Conservation (phyloP, 257 asterid genomes). For the Paraleonurus japonicus region DNA sequence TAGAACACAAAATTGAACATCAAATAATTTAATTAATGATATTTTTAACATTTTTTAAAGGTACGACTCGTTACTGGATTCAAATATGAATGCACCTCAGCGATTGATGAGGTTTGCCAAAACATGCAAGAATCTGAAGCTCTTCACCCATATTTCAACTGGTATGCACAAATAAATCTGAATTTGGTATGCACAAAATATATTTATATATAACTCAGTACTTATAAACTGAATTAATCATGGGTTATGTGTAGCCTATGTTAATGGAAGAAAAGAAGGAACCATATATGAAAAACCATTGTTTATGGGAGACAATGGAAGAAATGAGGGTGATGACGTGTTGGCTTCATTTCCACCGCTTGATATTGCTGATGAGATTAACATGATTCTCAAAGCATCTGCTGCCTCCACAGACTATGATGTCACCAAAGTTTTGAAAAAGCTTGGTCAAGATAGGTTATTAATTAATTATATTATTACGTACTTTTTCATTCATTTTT, state of each 20-base stretch:
- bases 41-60: conserved; percentile 15
- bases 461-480: too few species aligned
- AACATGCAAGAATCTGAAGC: conserved; percentile 49
- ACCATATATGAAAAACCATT: conserved; percentile 34
- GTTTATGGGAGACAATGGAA: conserved; percentile 34
- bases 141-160: conserved; percentile 41
- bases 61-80: conserved; percentile 42
- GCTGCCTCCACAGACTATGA: not conserved
- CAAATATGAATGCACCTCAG: conserved; percentile 46
- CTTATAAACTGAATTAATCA: not conserved
- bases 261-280: conserved; percentile 39
- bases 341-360: not conserved
- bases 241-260: conserved; percentile 30
- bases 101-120: conserved; percentile 49
- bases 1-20: too few species aligned
- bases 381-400: conserved; percentile 15
- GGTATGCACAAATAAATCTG: conserved; percentile 23
- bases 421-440: not conserved
- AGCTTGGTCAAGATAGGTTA: conserved; percentile 25
- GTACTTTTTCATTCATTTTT: not conserved
- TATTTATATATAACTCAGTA: too few species aligned
- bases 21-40: too few species aligned
- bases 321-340: conserved; percentile 14
- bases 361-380: conserved; percentile 25
- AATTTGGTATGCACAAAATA: too few species aligned